phyloP scores from a whole-genome alignment of 179 eudicot genomes.

The Camellia oleifera region DNA sequence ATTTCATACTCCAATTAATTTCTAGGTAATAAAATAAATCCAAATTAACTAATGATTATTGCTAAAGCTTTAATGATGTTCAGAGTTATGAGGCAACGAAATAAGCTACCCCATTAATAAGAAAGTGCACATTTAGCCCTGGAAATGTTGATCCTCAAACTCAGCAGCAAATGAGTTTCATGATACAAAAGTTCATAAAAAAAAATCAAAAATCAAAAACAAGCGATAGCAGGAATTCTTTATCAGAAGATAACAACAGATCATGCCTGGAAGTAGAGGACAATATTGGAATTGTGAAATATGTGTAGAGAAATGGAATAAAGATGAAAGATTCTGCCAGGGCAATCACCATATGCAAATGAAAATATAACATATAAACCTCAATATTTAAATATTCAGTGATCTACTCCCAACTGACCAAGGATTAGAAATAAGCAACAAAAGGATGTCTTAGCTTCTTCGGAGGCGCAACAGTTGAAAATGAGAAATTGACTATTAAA shows the following conservation, averaged over 20 bases:
- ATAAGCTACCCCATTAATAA: neutral
- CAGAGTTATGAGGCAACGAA: neutral
- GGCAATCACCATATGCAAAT: neutral
- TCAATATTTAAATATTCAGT: neutral
- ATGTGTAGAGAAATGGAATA: neutral
- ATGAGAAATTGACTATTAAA: too few relatives aligned
- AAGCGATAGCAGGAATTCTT: neutral
- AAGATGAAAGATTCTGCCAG: neutral
- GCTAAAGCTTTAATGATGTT: neutral
- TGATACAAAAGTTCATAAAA: neutral
- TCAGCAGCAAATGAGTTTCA: neutral
- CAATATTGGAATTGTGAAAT: neutral
- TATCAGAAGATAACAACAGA: neutral
- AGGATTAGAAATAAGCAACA: neutral
- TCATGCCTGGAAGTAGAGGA: neutral
- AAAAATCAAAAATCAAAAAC: neutral
- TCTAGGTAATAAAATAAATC: neutral
- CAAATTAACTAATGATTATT: neutral
- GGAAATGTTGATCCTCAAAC: neutral
- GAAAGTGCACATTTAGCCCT: neutral
- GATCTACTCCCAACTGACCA: neutral
- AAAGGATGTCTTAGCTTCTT: neutral
- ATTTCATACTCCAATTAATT: neutral
- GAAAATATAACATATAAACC: neutral
- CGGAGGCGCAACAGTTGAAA: neutral